These are phyloP conservation scores for Fraxinus sp. DNA, from an alignment of 305 asterid species.

Conservation along the genomic window DNA sequence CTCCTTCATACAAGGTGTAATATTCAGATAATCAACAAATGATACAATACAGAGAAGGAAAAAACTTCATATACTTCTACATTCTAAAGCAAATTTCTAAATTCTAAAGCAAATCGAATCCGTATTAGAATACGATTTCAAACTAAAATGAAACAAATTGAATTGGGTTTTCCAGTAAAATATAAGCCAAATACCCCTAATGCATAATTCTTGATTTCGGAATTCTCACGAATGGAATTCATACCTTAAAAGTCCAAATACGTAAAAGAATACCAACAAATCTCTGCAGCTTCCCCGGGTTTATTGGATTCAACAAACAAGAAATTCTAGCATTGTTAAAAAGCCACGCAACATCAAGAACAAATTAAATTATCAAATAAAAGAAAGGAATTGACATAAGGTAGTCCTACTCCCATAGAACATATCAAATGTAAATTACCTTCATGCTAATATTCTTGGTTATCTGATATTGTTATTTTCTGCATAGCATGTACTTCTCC, in stretches of 20 bases:
- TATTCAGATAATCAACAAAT: neutral
- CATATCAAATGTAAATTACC: conserved; percentile 17
- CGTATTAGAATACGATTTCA: no score
- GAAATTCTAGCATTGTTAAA: neutral
- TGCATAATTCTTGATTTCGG: no score
- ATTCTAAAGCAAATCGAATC: no score
- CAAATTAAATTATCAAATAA: neutral
- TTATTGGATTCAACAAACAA: neutral
- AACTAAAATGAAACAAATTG: no score
- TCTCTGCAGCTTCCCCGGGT: neutral
- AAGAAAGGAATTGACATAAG: neutral
- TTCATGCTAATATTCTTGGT: conserved; percentile 21
- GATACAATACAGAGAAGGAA: neutral
- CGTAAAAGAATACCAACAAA: neutral
- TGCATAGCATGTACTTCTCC: conserved; percentile 27
- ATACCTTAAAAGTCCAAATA: neutral
- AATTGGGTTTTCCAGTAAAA: no score
- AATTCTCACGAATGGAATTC: no score
- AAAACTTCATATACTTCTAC: no score
- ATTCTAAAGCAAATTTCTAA: no score
- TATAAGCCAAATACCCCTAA: no score
- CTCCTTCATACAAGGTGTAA: neutral
- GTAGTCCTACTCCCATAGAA: neutral
- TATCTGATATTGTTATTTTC: conserved; percentile 23
- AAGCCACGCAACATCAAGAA: neutral